Evolutionary conservation across 1,284 basidiomycete genomes (phyloP).

Genomic region (Cerioporus squamosus): DNA sequence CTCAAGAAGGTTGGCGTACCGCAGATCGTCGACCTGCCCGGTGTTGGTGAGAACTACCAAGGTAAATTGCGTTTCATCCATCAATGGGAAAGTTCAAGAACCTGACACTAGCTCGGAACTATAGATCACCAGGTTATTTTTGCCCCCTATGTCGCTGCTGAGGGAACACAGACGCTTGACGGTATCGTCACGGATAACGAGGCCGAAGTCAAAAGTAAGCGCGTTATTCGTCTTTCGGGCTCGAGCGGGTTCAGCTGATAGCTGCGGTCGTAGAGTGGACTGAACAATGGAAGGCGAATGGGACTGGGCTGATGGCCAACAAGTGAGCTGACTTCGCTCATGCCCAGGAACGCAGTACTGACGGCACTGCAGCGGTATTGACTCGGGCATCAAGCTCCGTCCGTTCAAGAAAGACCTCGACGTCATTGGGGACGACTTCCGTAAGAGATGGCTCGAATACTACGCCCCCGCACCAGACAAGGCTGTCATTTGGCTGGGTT

Average conservation of each 20-base stretch:
- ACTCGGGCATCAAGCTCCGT: slow-evolving; percentile 53
- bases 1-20: slow-evolving; percentile 45
- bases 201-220: slow-evolving; percentile 38
- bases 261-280: slow-evolving; percentile 38
- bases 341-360: background rate
- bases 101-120: background rate
- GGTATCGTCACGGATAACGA: slow-evolving; percentile 42
- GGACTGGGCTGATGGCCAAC: slow-evolving; percentile 51
- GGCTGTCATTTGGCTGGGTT: slow-evolving; percentile 44
- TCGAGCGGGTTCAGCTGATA: background rate
- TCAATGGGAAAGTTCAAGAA: no score
- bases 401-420: slow-evolving; percentile 48
- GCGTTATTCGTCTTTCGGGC: background rate
- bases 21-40: slow-evolving; percentile 53
- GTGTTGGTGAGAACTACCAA: slow-evolving; percentile 60
- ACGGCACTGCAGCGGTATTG: slow-evolving; percentile 38
- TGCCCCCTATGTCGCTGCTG: slow-evolving; percentile 40
- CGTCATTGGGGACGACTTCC: slow-evolving; percentile 48
- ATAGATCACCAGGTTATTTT: slow-evolving; percentile 50
- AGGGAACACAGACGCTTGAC: slow-evolving; percentile 49
- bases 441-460: slow-evolving; percentile 44
- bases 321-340: slow-evolving; percentile 43
- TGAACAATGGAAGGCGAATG: slow-evolving; percentile 47
- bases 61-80: slow-evolving; percentile 41
- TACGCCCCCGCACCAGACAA: slow-evolving; percentile 53